These are phyloP conservation scores for Herpotrichia juniperi DNA, from an alignment of 2,329 filamentous ascomycete species.

Conservation along the genomic window DNA sequence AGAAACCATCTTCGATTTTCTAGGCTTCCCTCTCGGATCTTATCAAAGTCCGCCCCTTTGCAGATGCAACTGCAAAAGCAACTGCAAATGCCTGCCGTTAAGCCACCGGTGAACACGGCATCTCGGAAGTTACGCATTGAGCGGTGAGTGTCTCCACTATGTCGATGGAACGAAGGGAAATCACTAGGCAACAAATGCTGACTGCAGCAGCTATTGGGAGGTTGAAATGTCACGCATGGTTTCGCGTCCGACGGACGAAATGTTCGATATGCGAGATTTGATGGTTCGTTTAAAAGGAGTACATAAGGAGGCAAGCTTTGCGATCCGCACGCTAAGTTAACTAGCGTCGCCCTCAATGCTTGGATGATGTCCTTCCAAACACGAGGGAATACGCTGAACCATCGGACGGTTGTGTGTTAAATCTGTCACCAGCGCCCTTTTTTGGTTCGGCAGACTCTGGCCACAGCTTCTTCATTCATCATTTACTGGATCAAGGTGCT, in stretches of 20 bases:
- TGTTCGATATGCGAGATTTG: background rate
- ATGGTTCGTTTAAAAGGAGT: background rate
- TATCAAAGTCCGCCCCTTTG: too few relatives aligned
- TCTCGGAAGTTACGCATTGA: background rate
- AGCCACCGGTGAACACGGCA: background rate
- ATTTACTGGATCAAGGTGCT: background rate
- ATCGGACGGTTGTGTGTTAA: background rate
- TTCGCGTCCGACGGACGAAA: constrained; percentile 1
- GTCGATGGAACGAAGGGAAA: background rate
- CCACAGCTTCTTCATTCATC: background rate
- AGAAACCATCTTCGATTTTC: too few relatives aligned
- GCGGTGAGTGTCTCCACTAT: background rate
- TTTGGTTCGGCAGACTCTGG: background rate
- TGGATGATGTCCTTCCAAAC: background rate
- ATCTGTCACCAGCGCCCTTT: background rate
- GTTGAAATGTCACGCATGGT: background rate
- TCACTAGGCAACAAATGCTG: background rate
- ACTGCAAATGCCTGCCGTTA: background rate
- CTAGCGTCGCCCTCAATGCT: background rate
- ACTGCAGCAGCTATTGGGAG: background rate
- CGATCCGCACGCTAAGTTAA: background rate
- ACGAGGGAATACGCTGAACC: background rate
- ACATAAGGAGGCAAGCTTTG: background rate
- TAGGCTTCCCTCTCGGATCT: too few relatives aligned
- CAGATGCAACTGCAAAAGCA: too few relatives aligned